Evolutionary conservation across 176 grass and related monocot genomes (phyloP).

Genomic region (Lolium perenne): DNA sequence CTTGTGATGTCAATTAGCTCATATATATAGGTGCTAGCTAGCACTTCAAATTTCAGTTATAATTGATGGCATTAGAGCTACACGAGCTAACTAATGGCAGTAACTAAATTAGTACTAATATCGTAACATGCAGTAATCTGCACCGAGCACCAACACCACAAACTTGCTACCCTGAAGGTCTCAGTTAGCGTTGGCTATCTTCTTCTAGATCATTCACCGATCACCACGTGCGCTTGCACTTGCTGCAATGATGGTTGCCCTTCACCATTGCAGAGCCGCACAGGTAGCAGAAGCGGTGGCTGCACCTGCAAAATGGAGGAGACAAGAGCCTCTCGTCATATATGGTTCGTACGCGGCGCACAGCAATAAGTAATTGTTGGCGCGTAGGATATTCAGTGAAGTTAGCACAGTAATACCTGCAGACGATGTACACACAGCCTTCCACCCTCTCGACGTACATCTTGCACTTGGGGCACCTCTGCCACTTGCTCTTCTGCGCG

Average conservation of each 20-base stretch:
- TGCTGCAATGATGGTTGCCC: conserved; percentile 57
- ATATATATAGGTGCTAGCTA: background rate
- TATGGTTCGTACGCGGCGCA: background rate
- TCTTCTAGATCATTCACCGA: conserved; percentile 32
- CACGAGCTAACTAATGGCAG: conserved; percentile 2
- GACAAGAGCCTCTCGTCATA: background rate
- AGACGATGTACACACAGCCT: conserved; percentile 74
- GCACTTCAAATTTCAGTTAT: background rate
- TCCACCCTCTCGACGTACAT: conserved; percentile 78
- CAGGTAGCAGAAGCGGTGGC: conserved; percentile 74
- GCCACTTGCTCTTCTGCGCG: conserved; percentile 61
- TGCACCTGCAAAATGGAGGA: conserved; percentile 51
- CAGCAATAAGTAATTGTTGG: background rate
- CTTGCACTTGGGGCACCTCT: conserved; percentile 79
- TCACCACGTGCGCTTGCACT: conserved; percentile 57
- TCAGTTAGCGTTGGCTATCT: background rate
- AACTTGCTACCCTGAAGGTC: background rate
- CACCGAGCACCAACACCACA: background rate
- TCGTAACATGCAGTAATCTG: background rate
- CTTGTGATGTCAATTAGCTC: no score
- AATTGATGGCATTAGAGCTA: background rate
- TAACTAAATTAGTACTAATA: background rate
- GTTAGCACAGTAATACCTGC: conserved; percentile 56
- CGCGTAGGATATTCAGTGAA: background rate
- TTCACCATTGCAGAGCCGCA: conserved; percentile 69